phyloP scores from a whole-genome alignment of 371 early-diverging fungal genomes.

The Mortierella polycephala region DNA sequence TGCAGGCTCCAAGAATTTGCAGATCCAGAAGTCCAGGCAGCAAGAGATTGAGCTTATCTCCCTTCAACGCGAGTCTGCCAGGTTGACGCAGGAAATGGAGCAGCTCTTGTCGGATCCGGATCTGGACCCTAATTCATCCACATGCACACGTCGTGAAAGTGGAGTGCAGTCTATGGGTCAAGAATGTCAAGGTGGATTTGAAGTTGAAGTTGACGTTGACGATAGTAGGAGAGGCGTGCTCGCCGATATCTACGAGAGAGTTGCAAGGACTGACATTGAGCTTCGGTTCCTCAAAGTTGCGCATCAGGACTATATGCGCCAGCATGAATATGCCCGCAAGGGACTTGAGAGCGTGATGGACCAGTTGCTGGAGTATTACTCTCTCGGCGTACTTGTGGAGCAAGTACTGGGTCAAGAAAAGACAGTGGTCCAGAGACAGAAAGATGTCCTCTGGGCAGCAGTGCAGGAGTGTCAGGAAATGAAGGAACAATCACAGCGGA shows the following conservation, averaged over 20 bases:
- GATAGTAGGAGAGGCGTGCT: slow-evolving; percentile 28
- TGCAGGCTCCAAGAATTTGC: slow-evolving; percentile 15
- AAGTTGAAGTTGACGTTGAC: background rate
- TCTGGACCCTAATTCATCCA: background rate
- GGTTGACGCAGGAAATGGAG: slow-evolving; percentile 39
- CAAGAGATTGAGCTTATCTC: slow-evolving; percentile 50
- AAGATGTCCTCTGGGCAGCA: slow-evolving; percentile 29
- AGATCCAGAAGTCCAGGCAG: slow-evolving; percentile 35
- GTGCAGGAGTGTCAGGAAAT: slow-evolving; percentile 19
- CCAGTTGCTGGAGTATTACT: slow-evolving; percentile 28
- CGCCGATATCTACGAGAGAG: slow-evolving; percentile 39
- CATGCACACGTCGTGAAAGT: background rate
- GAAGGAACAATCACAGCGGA: slow-evolving; percentile 4
- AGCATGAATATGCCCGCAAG: slow-evolving; percentile 21
- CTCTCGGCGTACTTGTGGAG: slow-evolving; percentile 20
- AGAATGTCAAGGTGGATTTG: background rate
- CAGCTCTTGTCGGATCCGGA: slow-evolving; percentile 37
- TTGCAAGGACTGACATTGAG: slow-evolving; percentile 39
- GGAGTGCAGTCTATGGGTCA: too few relatives aligned
- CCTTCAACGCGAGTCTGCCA: slow-evolving; percentile 31
- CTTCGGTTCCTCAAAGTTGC: slow-evolving; percentile 21
- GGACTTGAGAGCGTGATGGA: slow-evolving; percentile 13
- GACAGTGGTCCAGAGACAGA: slow-evolving; percentile 11
- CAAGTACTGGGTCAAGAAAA: slow-evolving; percentile 19
- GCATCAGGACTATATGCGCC: slow-evolving; percentile 30